A percentile compares a stretch with the other conserved stretches of the same genome.
These are phyloP conservation scores for Leccinum truebloodii DNA, from an alignment of 768 basidiomycete species.

Conservation along the genomic window DNA sequence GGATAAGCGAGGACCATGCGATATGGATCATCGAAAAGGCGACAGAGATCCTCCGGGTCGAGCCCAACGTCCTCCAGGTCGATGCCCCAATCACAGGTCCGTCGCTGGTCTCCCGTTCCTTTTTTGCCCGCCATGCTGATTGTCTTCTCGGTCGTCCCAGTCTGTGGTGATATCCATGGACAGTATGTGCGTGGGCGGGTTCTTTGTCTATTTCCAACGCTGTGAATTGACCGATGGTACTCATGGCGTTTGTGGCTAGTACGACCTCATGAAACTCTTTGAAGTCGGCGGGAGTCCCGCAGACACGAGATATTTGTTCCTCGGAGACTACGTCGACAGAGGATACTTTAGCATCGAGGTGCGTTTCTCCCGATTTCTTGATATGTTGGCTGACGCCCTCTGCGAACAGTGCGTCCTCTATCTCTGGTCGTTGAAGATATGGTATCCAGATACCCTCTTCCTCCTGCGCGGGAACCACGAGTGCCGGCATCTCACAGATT, in stretches of 20 bases:
- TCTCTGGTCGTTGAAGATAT: slow-evolving; percentile 98
- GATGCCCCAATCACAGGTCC: slow-evolving; percentile 97
- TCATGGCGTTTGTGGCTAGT: slow-evolving; percentile 44
- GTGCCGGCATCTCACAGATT: slow-evolving; percentile 97
- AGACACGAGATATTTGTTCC: slow-evolving; percentile 88
- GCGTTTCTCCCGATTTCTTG: slow-evolving; percentile 12
- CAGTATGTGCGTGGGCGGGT: slow-evolving; percentile 78
- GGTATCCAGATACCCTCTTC: slow-evolving; percentile 97
- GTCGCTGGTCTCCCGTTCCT: neutral
- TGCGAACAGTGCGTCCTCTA: slow-evolving; percentile 85
- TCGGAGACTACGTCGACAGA: slow-evolving; percentile 92
- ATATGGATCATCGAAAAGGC: slow-evolving; percentile 89
- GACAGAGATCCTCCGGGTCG: slow-evolving; percentile 78
- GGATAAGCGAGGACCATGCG: slow-evolving; percentile 93
- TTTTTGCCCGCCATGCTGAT: slow-evolving; percentile 4
- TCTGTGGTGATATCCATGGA: slow-evolving; percentile 98
- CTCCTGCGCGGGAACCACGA: slow-evolving; percentile 98
- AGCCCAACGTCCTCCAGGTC: slow-evolving; percentile 90
- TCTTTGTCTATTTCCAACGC: slow-evolving; percentile 5
- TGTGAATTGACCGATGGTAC: slow-evolving; percentile 20
- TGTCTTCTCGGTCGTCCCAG: slow-evolving; percentile 39
- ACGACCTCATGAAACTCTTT: slow-evolving; percentile 93
- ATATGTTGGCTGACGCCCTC: slow-evolving; percentile 3
- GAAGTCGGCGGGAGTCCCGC: slow-evolving; percentile 95
- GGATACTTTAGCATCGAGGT: slow-evolving; percentile 95